Base-by-base conservation (phyloP, 176 grass and related monocot genomes). In the Oryza punctata region DNA sequence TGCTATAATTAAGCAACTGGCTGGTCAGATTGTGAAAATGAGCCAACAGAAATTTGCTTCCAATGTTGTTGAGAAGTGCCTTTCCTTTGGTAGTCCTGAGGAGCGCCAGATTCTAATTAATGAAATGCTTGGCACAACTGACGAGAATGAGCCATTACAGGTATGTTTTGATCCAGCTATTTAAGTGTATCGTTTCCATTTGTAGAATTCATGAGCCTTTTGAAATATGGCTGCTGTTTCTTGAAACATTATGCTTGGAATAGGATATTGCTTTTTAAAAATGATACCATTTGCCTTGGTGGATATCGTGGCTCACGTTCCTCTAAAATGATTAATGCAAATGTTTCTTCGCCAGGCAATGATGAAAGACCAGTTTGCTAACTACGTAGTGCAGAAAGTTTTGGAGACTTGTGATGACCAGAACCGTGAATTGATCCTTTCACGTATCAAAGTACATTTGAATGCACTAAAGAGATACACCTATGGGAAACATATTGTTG, bases 341-440 rank as follows among this genome's bases (percentile, higher is more conserved):
- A 65, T 11, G 71, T 43, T 67, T 76, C 71, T 50, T 81, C 45
- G 59, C 7, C 80, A 98, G 96, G 93, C 88, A 60, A 98, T 98
- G 96, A 98, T 98, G 96, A 98, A 98, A 89, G 96, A 98, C 81
- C 96, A 98, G 89, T 98, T 95, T 88, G 96, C 76, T 16, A 98
- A 98, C 65, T 98, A 98, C 81, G 96, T 98, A 19, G 96, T 98
- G 49, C 96, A 98, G 63, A 98, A 98, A 82, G 96, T 98, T 78
- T 73, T 98, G 12, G 96, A 98, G 82, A 98, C 91, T 13, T 98
- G 96, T 63, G 91, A 98, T 68, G 91, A 98, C 65, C 91, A 88
- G 61, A 95, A 96, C 59, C 91, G 96, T 74, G 96, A 98, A 70
- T 76, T 94, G 68, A 98, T 98, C 60, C 85, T 98, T 72, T 96